These are phyloP conservation scores for Strobilomyces confusus DNA, from an alignment of 768 basidiomycete genomes.

Conservation along the genomic window DNA sequence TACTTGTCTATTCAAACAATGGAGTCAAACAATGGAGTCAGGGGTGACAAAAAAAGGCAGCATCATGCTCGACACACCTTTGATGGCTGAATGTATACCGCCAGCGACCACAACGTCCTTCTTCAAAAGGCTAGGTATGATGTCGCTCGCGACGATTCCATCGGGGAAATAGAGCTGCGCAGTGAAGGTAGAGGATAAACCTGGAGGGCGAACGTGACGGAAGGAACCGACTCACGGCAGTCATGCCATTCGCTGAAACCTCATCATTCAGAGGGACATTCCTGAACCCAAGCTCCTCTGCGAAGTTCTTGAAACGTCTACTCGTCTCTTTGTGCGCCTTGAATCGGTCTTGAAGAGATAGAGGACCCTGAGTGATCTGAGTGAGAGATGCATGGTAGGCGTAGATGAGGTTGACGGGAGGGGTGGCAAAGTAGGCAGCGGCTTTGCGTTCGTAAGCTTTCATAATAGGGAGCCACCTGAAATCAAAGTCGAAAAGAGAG, in stretches of 20 bases:
- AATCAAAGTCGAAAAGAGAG: background rate
- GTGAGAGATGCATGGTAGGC: slow-evolving; percentile 81
- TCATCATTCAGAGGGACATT: slow-evolving; percentile 61
- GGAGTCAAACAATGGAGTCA: slow-evolving; percentile 6
- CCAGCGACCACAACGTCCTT: slow-evolving; percentile 81
- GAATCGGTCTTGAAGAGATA: slow-evolving; percentile 78
- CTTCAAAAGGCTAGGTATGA: slow-evolving; percentile 70
- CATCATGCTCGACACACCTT: slow-evolving; percentile 45
- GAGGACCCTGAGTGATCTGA: slow-evolving; percentile 57
- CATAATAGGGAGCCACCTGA: slow-evolving; percentile 91
- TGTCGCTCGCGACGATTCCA: slow-evolving; percentile 70
- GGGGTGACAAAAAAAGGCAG: background rate
- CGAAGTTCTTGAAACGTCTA: slow-evolving; percentile 43
- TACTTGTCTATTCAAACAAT: slow-evolving; percentile 57
- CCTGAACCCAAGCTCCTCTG: slow-evolving; percentile 63
- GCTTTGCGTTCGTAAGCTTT: slow-evolving; percentile 80
- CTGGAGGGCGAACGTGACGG: too few relatives aligned
- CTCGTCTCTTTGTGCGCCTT: slow-evolving; percentile 67
- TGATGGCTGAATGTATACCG: slow-evolving; percentile 80
- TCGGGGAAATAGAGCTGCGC: slow-evolving; percentile 76
- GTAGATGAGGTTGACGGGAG: slow-evolving; percentile 91
- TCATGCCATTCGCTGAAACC: slow-evolving; percentile 91
- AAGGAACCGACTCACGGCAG: slow-evolving; percentile 52
- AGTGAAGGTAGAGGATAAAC: background rate
- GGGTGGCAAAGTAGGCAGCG: slow-evolving; percentile 91